Evolutionary conservation across 495 filamentous ascomycete genomes (phyloP).

Genomic region (Xylaria bambusicola): DNA sequence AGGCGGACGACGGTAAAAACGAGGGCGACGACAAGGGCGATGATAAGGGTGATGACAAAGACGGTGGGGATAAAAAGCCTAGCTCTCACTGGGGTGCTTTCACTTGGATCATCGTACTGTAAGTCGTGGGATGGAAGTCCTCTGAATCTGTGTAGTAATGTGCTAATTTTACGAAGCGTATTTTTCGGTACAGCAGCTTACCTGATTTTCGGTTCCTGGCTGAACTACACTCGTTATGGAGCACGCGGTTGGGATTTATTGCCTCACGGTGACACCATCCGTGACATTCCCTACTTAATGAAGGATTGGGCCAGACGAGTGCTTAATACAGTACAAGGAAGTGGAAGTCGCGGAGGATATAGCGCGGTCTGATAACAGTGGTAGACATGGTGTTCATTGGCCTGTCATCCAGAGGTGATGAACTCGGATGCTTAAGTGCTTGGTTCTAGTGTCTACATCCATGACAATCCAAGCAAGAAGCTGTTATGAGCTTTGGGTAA

Average conservation of each 20-base stretch:
- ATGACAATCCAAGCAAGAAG: background rate
- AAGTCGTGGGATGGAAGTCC: no score
- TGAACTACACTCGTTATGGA: slow-evolving; percentile 97
- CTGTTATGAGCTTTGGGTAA: background rate
- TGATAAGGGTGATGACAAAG: slow-evolving; percentile 2
- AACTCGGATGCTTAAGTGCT: background rate
- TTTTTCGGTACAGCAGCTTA: slow-evolving; percentile 88
- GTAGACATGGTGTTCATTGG: background rate
- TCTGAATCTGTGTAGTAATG: background rate
- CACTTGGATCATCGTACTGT: slow-evolving; percentile 97
- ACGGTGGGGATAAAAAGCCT: slow-evolving; percentile 27
- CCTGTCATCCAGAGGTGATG: no score
- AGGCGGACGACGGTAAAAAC: slow-evolving; percentile 47
- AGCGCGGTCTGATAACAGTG: slow-evolving; percentile 72
- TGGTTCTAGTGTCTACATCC: background rate
- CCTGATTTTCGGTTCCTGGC: slow-evolving; percentile 97
- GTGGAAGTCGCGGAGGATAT: slow-evolving; percentile 82
- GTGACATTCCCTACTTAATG: slow-evolving; percentile 88
- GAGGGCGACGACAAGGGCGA: background rate
- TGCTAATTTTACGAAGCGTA: slow-evolving; percentile 52
- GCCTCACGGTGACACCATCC: slow-evolving; percentile 88
- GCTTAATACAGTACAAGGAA: slow-evolving; percentile 79
- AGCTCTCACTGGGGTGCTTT: slow-evolving; percentile 83
- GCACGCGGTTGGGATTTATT: slow-evolving; percentile 94
- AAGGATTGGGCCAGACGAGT: slow-evolving; percentile 82